Evolutionary conservation across 371 early-diverging fungal species (phyloP).

Genomic region (Phascolomyces articulosus): DNA sequence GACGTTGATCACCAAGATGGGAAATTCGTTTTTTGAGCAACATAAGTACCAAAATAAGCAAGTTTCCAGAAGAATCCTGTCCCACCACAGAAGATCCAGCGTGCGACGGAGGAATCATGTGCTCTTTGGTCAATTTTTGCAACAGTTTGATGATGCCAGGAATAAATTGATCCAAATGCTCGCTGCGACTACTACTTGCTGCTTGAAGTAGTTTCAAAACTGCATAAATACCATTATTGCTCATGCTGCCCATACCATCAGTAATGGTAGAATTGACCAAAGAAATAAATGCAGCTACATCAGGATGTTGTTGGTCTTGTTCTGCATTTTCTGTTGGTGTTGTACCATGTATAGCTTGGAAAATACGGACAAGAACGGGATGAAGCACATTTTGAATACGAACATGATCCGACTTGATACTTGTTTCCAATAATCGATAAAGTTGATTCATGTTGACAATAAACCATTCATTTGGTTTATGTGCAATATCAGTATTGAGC

Average conservation of each 20-base stretch:
- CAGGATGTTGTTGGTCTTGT: slow-evolving; percentile 46
- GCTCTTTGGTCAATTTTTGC: slow-evolving; percentile 84
- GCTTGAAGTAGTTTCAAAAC: slow-evolving; percentile 78
- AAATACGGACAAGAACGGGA: slow-evolving; percentile 69
- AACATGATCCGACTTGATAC: slow-evolving; percentile 69
- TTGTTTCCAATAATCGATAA: slow-evolving; percentile 69
- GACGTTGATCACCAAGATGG: slow-evolving; percentile 87
- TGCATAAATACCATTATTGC: slow-evolving; percentile 64
- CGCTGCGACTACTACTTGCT: slow-evolving; percentile 66
- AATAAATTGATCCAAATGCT: slow-evolving; percentile 71
- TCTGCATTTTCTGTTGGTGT: slow-evolving; percentile 28
- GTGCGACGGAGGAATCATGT: slow-evolving; percentile 40
- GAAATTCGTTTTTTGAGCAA: slow-evolving; percentile 80
- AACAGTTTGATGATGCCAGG: slow-evolving; percentile 83
- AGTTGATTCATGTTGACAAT: slow-evolving; percentile 66
- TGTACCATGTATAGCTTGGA: slow-evolving; percentile 55
- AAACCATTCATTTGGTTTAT: slow-evolving; percentile 70
- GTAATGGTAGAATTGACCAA: slow-evolving; percentile 66
- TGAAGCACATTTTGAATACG: slow-evolving; percentile 65
- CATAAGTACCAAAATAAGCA: slow-evolving; percentile 70
- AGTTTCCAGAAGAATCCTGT: slow-evolving; percentile 60
- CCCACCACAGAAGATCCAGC: slow-evolving; percentile 21
- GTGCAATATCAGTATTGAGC: slow-evolving; percentile 62
- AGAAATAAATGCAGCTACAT: slow-evolving; percentile 58
- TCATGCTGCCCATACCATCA: slow-evolving; percentile 67